A percentile compares a stretch with the other conserved stretches of the same genome.
phyloP scores from a whole-genome alignment of 306 rosid genomes.

The Canavalia gladiata region DNA sequence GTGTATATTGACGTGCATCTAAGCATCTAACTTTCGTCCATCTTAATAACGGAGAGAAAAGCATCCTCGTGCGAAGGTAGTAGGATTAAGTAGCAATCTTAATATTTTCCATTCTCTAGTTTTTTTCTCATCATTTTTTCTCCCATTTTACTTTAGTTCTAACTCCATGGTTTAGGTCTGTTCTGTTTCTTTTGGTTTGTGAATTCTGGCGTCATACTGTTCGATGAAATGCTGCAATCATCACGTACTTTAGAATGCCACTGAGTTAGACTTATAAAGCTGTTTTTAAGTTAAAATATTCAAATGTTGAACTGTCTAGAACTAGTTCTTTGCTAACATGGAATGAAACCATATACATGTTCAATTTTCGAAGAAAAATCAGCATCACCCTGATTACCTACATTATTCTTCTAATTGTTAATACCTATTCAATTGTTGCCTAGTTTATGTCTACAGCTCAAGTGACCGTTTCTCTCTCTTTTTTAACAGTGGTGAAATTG shows the following conservation, averaged over 20 bases:
- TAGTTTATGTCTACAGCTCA: slow-evolving; percentile 26
- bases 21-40: too few relatives aligned
- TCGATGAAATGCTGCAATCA: slow-evolving; percentile 7
- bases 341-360: slow-evolving; percentile 22
- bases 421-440: slow-evolving; percentile 25
- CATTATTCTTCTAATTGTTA: slow-evolving; percentile 27
- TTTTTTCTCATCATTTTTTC: neutral
- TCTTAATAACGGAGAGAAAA: too few relatives aligned
- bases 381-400: slow-evolving; percentile 11
- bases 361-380: neutral
- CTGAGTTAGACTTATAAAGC: neutral
- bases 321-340: neutral
- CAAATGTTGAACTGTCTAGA: neutral
- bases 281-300: neutral
- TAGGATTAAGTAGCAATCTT: too few relatives aligned
- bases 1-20: too few relatives aligned
- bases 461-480: slow-evolving; percentile 39
- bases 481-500: slow-evolving; percentile 57
- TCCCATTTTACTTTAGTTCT: neutral
- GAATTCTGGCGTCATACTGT: neutral
- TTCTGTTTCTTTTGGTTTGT: slow-evolving; percentile 15
- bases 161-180: neutral
- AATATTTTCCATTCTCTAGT: neutral
- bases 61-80: too few relatives aligned
- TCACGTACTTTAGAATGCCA: neutral